Evolutionary conservation across 2,329 filamentous ascomycete genomes (phyloP), one percentile per base, ranked within the genome.

Genomic region (Curvularia spicifera): DNA sequence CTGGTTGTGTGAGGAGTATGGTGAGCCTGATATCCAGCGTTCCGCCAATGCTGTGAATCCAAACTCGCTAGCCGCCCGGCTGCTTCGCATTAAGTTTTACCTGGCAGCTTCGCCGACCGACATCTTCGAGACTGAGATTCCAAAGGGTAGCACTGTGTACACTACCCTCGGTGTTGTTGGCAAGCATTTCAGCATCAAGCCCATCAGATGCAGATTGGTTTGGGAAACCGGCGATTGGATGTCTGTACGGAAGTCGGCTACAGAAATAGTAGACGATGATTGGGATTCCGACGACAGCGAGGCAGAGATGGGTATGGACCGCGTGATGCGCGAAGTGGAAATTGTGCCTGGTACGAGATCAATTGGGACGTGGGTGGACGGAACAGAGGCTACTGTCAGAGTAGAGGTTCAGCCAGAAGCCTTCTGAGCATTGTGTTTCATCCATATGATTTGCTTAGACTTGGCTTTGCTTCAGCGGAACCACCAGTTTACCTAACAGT

Each of bases 221-320:
- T 96, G 91, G 90, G 92, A 97, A 79, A 97, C 93, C 8, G 91
- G 91, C 20, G 93, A 97, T 76, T 91, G 90, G 87, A 92, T 97
- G 75, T 91, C 91, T 0, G 87, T 92, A 0, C 64, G 68, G 84
- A 64, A 84, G 3, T 84, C 8, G 83, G 85, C 60, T 85, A 87
- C 65, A 83, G 87, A 61, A 83, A 85, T 59, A 4, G 83, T 84
- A 29, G 86, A 86, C 5, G 57, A 64, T 43, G 83, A 78, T 28
- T 80, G 76, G 75, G 75, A 79, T 53, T 78, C 72, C 18, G 76
- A 77, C 39, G 76, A 81, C 42, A 78, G 80, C 31, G 71, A 71
- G 39, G 74, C 68, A 5, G 73, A 76, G 57, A 83, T 91, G 56
- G 90, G 95, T 74, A 86, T 84, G 1, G 83, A 87, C 61, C 93